A percentile compares a stretch with the other conserved stretches of the same genome.
These are phyloP conservation scores for Anaeromyces robustus DNA, from an alignment of 192 early-diverging fungal genomes.

Conservation along the genomic window DNA sequence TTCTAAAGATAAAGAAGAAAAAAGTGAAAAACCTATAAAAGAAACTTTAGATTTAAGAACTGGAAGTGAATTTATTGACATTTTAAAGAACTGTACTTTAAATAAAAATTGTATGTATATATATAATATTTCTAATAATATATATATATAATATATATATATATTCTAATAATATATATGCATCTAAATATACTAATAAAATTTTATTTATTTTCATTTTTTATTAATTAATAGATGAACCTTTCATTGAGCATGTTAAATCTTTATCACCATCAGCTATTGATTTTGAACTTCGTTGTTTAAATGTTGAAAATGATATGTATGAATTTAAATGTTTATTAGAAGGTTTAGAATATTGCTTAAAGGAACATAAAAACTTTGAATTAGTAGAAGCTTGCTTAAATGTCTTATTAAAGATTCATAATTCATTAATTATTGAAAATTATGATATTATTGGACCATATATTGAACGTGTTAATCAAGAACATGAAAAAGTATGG, in stretches of 20 bases:
- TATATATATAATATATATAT: not conserved
- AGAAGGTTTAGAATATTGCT: conserved; percentile 35
- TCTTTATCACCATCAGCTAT: conserved; percentile 64
- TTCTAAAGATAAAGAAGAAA: conserved; percentile 14
- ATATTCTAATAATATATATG: no score
- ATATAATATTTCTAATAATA: no score
- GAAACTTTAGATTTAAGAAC: conserved; percentile 6
- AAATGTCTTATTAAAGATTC: conserved; percentile 47
- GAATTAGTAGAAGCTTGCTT: conserved; percentile 72
- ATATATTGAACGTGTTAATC: not conserved
- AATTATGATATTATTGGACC: not conserved
- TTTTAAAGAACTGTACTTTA: conserved; percentile 31
- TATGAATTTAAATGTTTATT: conserved; percentile 48
- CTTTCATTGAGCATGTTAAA: conserved; percentile 57
- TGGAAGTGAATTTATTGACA: conserved; percentile 43
- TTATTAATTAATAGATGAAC: conserved; percentile 18
- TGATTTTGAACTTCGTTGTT: conserved; percentile 70
- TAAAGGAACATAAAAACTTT: conserved; percentile 60
- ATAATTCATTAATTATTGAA: not conserved
- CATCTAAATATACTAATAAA: no score
- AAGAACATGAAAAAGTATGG: conserved; percentile 29
- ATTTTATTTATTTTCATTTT: no score
- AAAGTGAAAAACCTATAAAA: conserved; percentile 13
- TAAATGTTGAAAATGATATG: conserved; percentile 50
- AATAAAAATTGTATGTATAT: conserved; percentile 16